Evolutionary conservation across 163 green algal genomes (phyloP), one percentile per base, ranked within the genome.

Genomic region (Picocystis sp.): DNA sequence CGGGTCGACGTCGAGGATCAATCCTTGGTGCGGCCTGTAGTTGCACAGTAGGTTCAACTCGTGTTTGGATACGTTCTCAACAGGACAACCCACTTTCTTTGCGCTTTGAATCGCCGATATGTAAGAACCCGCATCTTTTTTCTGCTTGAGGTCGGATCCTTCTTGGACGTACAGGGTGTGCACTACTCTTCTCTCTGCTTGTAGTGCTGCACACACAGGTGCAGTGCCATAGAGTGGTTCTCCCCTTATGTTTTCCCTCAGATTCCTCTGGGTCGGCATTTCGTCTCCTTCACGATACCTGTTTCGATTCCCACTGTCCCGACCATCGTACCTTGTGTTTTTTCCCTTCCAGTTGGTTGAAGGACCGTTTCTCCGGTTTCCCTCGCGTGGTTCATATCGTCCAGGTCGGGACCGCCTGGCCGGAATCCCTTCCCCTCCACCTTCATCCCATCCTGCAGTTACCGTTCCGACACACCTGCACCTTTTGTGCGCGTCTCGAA

Each of bases 31-130:
- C 22, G 45, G 58, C 17, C 81, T 57, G 72, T 93, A 82, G 52
- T 78, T 65, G 2, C 65, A 61, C 45, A 94, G 44, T 52, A 92
- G 66, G 69, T 96, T 96, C 19, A 96, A 71, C 47, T 92, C 79
- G 55, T 95, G 86, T 60, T 94, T 91, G 50, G 59, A 70, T 3
- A 66, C 65, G 0, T 58, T 50, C 9, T 58, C 14, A 0, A 90
- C 43, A 0, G 45, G 11, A 15, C 76, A 61, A 0, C 77, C 77
- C 12, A 29, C 17, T 13, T 58, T 65, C 38, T 73, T 44, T 19
- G 74, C 81, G 10, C 65, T 54, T 2, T 25, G 23, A 2, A 79
- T 47, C 25, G 72, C 63, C 10, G 64, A 43, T 38, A 38, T 38
- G 29, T 38, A 38, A 38, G 64, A 60, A 23, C 41, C 43, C 6